These are phyloP conservation scores for Botrytis squamosa DNA, from an alignment of 2,329 filamentous ascomycete species.

Conservation along the genomic window DNA sequence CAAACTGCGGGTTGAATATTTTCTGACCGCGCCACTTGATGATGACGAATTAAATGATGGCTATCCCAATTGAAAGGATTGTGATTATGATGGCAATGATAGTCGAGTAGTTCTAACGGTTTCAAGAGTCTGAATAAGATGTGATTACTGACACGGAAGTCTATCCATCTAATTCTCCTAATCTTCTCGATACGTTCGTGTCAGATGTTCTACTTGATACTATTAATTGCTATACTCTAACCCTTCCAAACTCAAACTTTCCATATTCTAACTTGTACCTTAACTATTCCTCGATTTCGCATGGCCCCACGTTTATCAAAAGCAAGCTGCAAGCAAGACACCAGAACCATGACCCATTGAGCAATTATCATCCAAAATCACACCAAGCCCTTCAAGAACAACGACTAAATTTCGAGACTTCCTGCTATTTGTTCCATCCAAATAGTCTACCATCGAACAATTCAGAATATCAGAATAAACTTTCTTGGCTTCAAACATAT, in stretches of 20 bases:
- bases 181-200: background rate
- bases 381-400: background rate
- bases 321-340: constrained; percentile 16
- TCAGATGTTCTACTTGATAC: background rate
- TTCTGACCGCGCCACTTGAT: background rate
- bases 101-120: background rate
- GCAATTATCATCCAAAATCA: background rate
- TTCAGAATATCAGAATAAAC: background rate
- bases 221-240: background rate
- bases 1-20: constrained; percentile 1
- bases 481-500: background rate
- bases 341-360: background rate
- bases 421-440: background rate
- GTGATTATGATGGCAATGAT: background rate
- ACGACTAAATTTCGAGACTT: constrained; percentile 1
- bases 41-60: background rate
- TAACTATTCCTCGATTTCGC: background rate
- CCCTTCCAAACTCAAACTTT: background rate
- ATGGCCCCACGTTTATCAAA: constrained; percentile 15
- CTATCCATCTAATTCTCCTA: background rate
- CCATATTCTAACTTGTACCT: constrained; percentile 6
- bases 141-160: background rate
- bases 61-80: background rate
- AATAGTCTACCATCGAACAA: background rate
- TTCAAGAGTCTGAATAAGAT: background rate